Evolutionary conservation across 2,329 filamentous ascomycete species (phyloP).

Genomic region (Metarhizium album): DNA sequence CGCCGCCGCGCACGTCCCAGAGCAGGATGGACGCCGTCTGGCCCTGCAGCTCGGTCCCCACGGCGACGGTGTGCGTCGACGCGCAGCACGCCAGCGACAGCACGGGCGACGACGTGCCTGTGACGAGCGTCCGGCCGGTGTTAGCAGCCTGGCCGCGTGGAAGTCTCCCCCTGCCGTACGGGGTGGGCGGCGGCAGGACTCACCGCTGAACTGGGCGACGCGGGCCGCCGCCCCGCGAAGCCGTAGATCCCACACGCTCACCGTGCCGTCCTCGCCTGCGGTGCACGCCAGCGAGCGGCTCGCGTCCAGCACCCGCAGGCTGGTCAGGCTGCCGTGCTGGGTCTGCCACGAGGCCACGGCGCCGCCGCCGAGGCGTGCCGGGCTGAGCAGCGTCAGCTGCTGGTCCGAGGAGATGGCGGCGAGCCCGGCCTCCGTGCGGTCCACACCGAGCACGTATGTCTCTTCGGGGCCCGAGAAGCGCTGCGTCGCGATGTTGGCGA

Average conservation of each 20-base stretch:
- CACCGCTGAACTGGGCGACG: constrained; percentile 36
- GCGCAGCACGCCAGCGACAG: constrained; percentile 54
- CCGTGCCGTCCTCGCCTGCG: constrained; percentile 58
- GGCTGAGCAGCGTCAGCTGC: constrained; percentile 55
- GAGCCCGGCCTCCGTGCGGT: constrained; percentile 39
- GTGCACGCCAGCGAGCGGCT: constrained; percentile 49
- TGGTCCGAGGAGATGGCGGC: constrained; percentile 61
- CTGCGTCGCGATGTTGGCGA: constrained; percentile 20
- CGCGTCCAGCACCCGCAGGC: constrained; percentile 44
- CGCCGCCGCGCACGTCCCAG: constrained; percentile 48
- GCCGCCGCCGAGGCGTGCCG: constrained; percentile 40
- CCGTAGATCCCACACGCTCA: constrained; percentile 57
- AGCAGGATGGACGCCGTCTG: constrained; percentile 50
- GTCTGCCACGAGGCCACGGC: constrained; percentile 38
- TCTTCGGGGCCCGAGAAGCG: constrained; percentile 20
- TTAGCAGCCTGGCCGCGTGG: neutral
- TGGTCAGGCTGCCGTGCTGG: constrained; percentile 52
- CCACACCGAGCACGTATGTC: constrained; percentile 49
- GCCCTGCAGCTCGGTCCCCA: constrained; percentile 62
- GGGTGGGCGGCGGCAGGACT: constrained; percentile 8
- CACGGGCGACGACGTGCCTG: constrained; percentile 40
- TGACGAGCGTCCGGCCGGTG: neutral
- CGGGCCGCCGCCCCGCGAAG: constrained; percentile 26
- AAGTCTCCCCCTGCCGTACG: neutral
- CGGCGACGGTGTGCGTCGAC: constrained; percentile 49